Conservation (phyloP, 805 yeast genomes). For the Teunomyces kruisii region DNA sequence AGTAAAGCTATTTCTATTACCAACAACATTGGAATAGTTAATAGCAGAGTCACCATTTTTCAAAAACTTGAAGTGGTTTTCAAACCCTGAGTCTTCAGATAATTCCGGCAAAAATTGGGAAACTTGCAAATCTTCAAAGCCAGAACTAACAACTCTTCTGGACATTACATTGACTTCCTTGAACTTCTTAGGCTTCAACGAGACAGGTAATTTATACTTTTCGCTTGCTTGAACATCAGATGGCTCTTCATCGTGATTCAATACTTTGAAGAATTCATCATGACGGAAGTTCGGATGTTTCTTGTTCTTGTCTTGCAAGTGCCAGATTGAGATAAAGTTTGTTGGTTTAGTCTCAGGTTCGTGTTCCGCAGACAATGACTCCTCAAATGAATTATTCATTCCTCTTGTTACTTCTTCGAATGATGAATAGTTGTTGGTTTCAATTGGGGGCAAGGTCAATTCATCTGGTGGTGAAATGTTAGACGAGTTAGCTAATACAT, state of each 20-base stretch:
- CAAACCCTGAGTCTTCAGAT: constrained; percentile 50
- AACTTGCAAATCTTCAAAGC: constrained; percentile 40
- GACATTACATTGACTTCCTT: constrained; percentile 44
- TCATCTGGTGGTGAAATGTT: constrained; percentile 34
- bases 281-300: constrained; percentile 1
- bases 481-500: constrained; percentile 43
- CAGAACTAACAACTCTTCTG: constrained; percentile 43
- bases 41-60: constrained; percentile 14
- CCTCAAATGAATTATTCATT: constrained; percentile 32
- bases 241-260: constrained; percentile 7
- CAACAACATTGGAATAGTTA: constrained; percentile 15
- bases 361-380: constrained; percentile 42
- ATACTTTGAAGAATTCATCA: constrained; percentile 11
- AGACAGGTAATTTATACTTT: constrained; percentile 23
- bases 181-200: constrained; percentile 30
- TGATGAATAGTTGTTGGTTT: constrained; percentile 39
- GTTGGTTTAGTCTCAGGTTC: constrained; percentile 30
- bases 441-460: constrained; percentile 37
- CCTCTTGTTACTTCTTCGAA: constrained; percentile 40
- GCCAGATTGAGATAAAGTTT: constrained; percentile 43
- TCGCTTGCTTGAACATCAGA: not conserved
- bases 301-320: constrained; percentile 31
- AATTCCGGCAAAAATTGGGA: constrained; percentile 47
- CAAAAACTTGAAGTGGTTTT: constrained; percentile 39
- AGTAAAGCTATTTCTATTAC: constrained; percentile 21